Base-by-base conservation (phyloP, 352 stramenopile species). In the Thalassiosira hispida region DNA sequence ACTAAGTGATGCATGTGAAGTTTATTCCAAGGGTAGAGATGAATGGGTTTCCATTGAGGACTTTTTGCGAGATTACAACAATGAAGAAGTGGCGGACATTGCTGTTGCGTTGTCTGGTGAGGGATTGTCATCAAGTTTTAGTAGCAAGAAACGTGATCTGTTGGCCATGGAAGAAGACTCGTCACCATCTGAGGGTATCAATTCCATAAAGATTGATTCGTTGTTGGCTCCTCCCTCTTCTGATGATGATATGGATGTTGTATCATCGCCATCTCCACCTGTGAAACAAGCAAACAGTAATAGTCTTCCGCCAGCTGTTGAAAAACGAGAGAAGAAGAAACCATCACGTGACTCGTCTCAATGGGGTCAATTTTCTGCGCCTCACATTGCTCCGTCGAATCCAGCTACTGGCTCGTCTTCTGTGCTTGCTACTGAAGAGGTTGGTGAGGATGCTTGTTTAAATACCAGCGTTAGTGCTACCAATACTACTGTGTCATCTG, bases 301-400 rank as follows among this genome's bases (percentile, higher is more conserved):
- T 42, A 3, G 69, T 46, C 57, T 40, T 18, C 49, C 46, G 18
- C 4, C 46, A 16, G 81, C 77, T 46, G 59, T 76, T 42, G 62
- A 73, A 29, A 90, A 90, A 40, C 57, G 85, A 35, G 83, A 91
- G 27, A 87, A 86, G 75, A 93, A 92, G 61, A 93, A 93, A 31
- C 88, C 88, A 42, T 83, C 80, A 62, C 79, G 88, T 49, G 83
- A 90, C 33, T 71, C 46, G 23, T 81, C 77, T 1, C 73, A 76
- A 38, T 93, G 88, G 88, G 86, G 86, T 25, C 77, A 91, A 68
- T 81, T 52, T 2, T 67, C 73, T 62, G 53, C 77, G 18, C 66
- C 79, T 8, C 74, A 87, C 18, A 76, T 84, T 57, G 35, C 52
- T 52, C 49, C 57, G 51, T 59, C 63, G 5, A 40, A 40, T 60